Conservation (phyloP, 371 early-diverging fungal species). For the Mortierella sp. region DNA sequence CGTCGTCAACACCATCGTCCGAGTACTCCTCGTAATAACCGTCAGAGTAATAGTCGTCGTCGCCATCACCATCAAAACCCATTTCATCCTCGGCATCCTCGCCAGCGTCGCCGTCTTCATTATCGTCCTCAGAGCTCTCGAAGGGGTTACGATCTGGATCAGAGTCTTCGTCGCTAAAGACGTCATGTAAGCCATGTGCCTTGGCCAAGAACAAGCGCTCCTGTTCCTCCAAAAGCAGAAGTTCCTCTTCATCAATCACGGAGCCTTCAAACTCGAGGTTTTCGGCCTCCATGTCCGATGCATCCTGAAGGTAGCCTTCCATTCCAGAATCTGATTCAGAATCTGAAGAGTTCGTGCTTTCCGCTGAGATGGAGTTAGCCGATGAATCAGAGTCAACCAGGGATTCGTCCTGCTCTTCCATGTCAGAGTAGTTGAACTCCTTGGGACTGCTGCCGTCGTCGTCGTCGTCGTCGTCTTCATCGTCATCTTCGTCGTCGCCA, state of each 20-base stretch:
- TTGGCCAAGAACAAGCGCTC: constrained; percentile 35
- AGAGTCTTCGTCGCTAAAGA: constrained; percentile 52
- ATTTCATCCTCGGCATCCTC: constrained; percentile 40
- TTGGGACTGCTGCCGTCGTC: constrained; percentile 32
- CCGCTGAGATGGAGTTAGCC: constrained; percentile 15
- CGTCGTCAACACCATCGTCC: constrained; percentile 29
- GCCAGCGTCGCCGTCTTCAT: constrained; percentile 7
- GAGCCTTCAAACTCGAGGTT: constrained; percentile 12
- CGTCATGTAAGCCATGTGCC: constrained; percentile 38
- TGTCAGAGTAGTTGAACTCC: constrained; percentile 49
- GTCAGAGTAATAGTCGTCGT: constrained; percentile 25
- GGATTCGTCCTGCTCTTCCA: constrained; percentile 58
- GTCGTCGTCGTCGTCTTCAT: constrained; percentile 7
- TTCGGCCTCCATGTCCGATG: constrained; percentile 20
- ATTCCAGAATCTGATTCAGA: constrained; percentile 21
- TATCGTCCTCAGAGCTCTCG: constrained; percentile 41
- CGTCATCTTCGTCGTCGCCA: constrained; percentile 12
- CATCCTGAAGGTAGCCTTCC: constrained; percentile 12
- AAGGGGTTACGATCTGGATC: constrained; percentile 44
- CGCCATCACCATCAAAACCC: constrained; percentile 32
- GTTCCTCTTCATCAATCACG: constrained; percentile 46
- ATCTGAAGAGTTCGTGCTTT: constrained; percentile 26
- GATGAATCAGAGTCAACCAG: constrained; percentile 51
- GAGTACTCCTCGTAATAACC: constrained; percentile 36
- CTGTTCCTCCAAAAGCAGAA: constrained; percentile 37